Evolutionary conservation across 106 monocot species (phyloP), one percentile per base, ranked within the genome.

Genomic region (Agapanthus africanus): DNA sequence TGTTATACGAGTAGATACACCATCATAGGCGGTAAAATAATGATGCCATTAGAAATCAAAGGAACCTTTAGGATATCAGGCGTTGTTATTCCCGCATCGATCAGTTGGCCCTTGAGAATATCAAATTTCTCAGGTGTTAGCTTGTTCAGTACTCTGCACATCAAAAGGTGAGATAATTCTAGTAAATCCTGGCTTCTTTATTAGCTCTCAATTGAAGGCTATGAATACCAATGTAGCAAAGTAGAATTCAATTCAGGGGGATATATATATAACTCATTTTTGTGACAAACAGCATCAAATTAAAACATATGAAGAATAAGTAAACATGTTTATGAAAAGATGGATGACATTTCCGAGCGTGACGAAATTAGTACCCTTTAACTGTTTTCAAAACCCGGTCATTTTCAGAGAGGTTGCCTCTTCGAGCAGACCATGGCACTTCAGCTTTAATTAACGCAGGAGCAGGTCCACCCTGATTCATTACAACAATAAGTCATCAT

Each of bases 381-480:
- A 97, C 81, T 42, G 97, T 84, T 82, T 97, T 97, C 65, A 97
- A 67, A 72, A 97, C 87, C 51, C 84, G 71, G 19, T 97, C 97
- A 28, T 82, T 87, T 2, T 97, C 91, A 28, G 89, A 89, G 33
- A 92, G 75, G 30, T 31, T 87, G 78, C 87, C 82, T 79, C 82
- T 84, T 66, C 79, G 71, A 4, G 74, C 80, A 76, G 88, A 92
- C 97, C 97, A 97, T 69, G 97, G 97, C 19, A 92, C 84, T 71
- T 97, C 97, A 80, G 97, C 97, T 74, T 92, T 97, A 32, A 85
- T 59, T 39, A 97, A 80, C 21, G 79, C 62, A 76, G 80, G 65
- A 70, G 79, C 72, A 52, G 81, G 67, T 65, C 75, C 93, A 47
- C 68, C 49, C 68, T 68, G 50, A n/a, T 67, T n/a, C 25, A 50